Evolutionary conservation across 441 rosid genomes (phyloP), one percentile per base, ranked within the genome.

Genomic region (Jatropha multifida): DNA sequence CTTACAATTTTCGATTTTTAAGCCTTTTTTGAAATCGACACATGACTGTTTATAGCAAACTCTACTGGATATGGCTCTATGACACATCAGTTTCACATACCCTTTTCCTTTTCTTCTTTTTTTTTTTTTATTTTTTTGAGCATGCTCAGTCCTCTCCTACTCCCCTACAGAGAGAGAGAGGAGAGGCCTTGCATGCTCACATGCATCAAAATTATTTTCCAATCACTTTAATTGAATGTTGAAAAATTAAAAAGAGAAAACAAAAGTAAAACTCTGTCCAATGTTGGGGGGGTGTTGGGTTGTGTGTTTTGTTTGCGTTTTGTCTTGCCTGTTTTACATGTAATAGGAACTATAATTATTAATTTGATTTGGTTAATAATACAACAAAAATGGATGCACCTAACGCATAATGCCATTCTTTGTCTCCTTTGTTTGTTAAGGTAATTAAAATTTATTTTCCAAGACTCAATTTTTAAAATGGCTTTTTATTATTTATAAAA

Each of bases 1-100:
- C 64, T 72, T 46, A 23, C 46, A 38, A 48, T 69, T 40, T 76
- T 68, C 52, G 15, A 69, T 32, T 62, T 49, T 49, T 55, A 12
- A 18, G 13, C 17, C 7, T 65, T 27, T 44, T 46, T 74, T 63
- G 88, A 86, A 79, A 73, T 71, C 40, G 86, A 83, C 88, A 44
- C 64, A 6, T 81, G 81, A 79, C 54, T 81, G 44, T 69, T 26
- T 74, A 6, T 60, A 58, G 69, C 13, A 64, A 59, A 66, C 4
- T 17, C 7, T 15, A 15, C 15, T 41, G 51, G 7, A 20, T 51
- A 51, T 63, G 54, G 61, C 41, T 69, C 26, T 51, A 63, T 64
- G 69, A 69, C 27, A 76, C 32, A 54, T 52, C 74, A 52, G 26
- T 75, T 55, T 67, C 67, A 18, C 41, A 37, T 14, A 15, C 55